Conservation (phyloP, 441 rosid genomes). For the Aquilaria agallochum region DNA sequence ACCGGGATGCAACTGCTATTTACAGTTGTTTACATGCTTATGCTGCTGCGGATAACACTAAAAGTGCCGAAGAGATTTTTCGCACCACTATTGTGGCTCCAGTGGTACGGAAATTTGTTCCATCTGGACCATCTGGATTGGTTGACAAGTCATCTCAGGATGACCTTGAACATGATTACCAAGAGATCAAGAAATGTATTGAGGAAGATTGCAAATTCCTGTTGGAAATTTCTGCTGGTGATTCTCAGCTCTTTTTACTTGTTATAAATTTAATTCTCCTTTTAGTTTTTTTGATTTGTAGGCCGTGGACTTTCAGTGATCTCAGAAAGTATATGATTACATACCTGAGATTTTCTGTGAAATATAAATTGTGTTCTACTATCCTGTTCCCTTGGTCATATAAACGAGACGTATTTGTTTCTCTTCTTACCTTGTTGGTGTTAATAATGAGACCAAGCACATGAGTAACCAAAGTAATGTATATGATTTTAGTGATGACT, state of each 20-base stretch:
- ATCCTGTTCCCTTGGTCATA: no score
- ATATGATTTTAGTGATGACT: no score
- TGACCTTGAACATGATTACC: slow-evolving; percentile 79
- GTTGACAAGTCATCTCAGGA: slow-evolving; percentile 50
- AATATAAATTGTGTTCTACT: no score
- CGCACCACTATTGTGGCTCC: slow-evolving; percentile 80
- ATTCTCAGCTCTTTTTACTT: not conserved
- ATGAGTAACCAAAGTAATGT: no score
- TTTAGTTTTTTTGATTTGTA: no score
- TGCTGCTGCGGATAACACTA: slow-evolving; percentile 87
- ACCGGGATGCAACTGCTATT: slow-evolving; percentile 77
- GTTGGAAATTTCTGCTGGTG: slow-evolving; percentile 83
- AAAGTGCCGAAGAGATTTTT: slow-evolving; percentile 79
- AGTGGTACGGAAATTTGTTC: slow-evolving; percentile 55
- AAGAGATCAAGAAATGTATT: slow-evolving; percentile 57
- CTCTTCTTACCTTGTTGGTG: no score
- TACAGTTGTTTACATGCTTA: slow-evolving; percentile 96
- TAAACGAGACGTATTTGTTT: no score
- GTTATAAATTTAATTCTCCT: no score
- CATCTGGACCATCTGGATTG: slow-evolving; percentile 41
- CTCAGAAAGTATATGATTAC: no score
- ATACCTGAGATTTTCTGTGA: no score
- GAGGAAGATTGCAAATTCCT: slow-evolving; percentile 77
- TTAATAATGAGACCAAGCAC: no score
- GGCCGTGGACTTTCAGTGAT: no score